Conservation (phyloP, 495 filamentous ascomycete species). For the Jackrogersella minutella region DNA sequence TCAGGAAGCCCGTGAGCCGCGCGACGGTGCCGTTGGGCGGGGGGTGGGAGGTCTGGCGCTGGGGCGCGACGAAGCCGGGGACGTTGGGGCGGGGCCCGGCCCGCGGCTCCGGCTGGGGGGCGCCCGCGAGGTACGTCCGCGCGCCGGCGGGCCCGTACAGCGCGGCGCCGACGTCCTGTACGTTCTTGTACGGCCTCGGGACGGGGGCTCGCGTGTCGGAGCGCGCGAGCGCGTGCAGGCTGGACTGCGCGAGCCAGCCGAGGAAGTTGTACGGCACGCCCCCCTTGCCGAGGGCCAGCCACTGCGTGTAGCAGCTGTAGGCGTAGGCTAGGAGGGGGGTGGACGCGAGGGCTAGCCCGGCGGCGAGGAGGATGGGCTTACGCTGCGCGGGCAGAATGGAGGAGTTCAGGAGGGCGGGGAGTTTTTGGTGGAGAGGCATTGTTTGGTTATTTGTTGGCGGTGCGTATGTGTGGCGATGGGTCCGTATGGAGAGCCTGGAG, state of each 20-base stretch:
- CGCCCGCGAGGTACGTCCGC: not conserved
- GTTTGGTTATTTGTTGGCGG: not conserved
- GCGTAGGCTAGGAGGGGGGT: slow-evolving; percentile 30
- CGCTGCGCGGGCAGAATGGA: not conserved
- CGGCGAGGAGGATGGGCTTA: slow-evolving; percentile 19
- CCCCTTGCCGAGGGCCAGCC: slow-evolving; percentile 49
- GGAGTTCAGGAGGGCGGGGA: slow-evolving; percentile 3
- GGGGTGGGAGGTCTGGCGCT: slow-evolving; percentile 42
- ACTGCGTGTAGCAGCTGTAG: slow-evolving; percentile 40
- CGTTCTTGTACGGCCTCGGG: slow-evolving; percentile 20
- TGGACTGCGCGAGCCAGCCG: slow-evolving; percentile 47
- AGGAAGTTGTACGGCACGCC: slow-evolving; percentile 49
- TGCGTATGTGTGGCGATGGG: not conserved
- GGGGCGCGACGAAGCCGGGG: slow-evolving; percentile 42
- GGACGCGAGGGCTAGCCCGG: slow-evolving; percentile 4
- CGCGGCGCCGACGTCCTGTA: slow-evolving; percentile 10
- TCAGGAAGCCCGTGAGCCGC: slow-evolving; percentile 17
- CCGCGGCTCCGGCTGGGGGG: too few species aligned
- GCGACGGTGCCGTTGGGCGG: not conserved
- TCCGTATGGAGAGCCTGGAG: too few species aligned
- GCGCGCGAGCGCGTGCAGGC: slow-evolving; percentile 38
- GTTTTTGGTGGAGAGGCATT: slow-evolving; percentile 29
- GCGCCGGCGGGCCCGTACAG: slow-evolving; percentile 8
- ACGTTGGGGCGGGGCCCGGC: slow-evolving; percentile 30
- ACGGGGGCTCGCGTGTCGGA: slow-evolving; percentile 36